Evolutionary conservation across 1,139 yeast genomes (phyloP), one percentile per base, ranked within the genome.

Genomic region (Yamadazyma triangularis): DNA sequence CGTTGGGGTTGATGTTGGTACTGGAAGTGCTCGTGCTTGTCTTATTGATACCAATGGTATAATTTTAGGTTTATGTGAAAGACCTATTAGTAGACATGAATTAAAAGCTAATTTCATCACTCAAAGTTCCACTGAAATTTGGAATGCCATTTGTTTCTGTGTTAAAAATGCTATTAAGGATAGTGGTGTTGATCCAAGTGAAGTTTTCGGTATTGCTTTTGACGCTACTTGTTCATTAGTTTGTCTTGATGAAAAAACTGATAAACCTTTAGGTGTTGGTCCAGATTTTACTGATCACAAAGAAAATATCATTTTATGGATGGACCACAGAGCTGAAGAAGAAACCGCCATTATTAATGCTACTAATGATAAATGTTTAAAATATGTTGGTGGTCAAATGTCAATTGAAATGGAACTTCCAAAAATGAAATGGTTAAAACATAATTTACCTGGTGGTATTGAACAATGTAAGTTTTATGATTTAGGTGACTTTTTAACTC

Each of bases 391-490:
- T 31, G 98, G 98, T 13, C 84, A 81, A 48, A 89, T 91, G 96
- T 87, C 96, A 29, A 81, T 91, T 50, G 98, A 91, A 60, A 89
- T 89, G 97, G 97, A 91, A 54, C 71, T 91, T 45, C 98, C 98
- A 40, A 91, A 91, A 60, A 89, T 88, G 61, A 84, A 86, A 60
- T 91, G 98, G 98, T 71, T 91, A 51, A 89, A 91, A 58, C 84
- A 85, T 56, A 71, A 91, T 56, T 66, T 88, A 65, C 87, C 95
- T 2, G 62, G 65, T 19, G 78, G 77, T 15, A 73, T 89, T 50
- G 59, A 65, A 6, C 64, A 73, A 39, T 79, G 88, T 55, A 84
- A 86, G 60, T 91, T 91, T 56, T 89, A 87, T 54, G 98, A 91
- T 55, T 72, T 91, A 47, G 85, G 95, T 4, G 98, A 91, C 58